Evolutionary conservation across 495 filamentous ascomycete species (phyloP), one percentile per base, ranked within the genome.

Genomic region (Niebla homalea): DNA sequence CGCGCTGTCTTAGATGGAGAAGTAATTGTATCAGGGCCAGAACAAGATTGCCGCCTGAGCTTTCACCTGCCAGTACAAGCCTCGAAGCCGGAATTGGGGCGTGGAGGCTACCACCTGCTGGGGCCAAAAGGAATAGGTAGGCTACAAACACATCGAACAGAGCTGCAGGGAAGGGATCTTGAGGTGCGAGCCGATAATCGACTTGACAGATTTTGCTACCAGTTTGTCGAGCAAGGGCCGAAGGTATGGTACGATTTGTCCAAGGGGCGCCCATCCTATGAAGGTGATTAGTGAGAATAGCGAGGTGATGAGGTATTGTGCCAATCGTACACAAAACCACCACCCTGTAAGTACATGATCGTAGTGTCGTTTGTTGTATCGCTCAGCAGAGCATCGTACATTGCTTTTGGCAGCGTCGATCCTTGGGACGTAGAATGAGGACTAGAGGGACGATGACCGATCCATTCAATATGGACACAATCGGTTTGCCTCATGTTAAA

Each of bases 121-220:
- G 58, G 44, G 42, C 42, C 8, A 59, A 46, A 11, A 61, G 44
- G 25, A 51, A 46, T 0, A 61, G 53, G 32, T 61, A 61, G 16
- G 40, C 52, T 21, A 50, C 16, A 5, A 61, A 38, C 7, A 48
- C 25, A 42, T 71, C 67, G 26, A 64, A 59, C 2, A 59, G 43
- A 0, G 62, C 60, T 1, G 55, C 62, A 18, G 62, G 62, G 39
- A 62, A 58, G 7, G 61, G 59, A 42, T 67, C 45, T 41, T 69
- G 65, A 3, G 66, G 65, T 0, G 66, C 62, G 10, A 67, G 41
- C 6, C 67, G 61, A 45, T 70, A 67, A n/a, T 63, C 63, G 12
- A 67, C 60, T 45, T 39, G 26, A 42, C 48, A 26, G 35, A 41
- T 22, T 41, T 42, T 25, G 21, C 42, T 21, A 41, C 47, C 36